Percentiles rank a stretch among this genome's conserved stretches.
phyloP scores from a whole-genome alignment of 495 filamentous ascomycete species.

The Staphylotrichum longicolle region DNA sequence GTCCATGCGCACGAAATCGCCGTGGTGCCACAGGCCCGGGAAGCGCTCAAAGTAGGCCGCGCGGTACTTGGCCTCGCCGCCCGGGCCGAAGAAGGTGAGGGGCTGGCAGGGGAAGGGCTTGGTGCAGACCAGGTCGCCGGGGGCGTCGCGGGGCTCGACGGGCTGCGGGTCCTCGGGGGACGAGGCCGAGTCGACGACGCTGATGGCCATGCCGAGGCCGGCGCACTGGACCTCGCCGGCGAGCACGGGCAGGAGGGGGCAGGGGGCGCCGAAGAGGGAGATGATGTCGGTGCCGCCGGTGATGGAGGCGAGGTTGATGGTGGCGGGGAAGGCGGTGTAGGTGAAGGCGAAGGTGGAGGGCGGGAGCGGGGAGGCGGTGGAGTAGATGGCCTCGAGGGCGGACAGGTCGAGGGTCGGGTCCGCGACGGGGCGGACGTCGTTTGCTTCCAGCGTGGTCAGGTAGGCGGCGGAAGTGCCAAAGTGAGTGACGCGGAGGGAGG shows the following conservation, averaged over 20 bases:
- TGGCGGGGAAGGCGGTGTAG: slow-evolving; percentile 71
- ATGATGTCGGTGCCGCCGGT: slow-evolving; percentile 93
- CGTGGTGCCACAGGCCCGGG: slow-evolving; percentile 80
- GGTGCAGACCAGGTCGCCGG: slow-evolving; percentile 89
- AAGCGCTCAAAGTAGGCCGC: slow-evolving; percentile 88
- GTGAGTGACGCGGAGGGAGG: slow-evolving; percentile 64
- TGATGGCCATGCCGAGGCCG: slow-evolving; percentile 87
- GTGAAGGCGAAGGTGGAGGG: slow-evolving; percentile 91
- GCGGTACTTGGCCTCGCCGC: slow-evolving; percentile 70
- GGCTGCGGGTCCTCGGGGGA: slow-evolving; percentile 38
- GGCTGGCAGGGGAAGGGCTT: slow-evolving; percentile 89
- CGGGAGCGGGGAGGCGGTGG: slow-evolving; percentile 85
- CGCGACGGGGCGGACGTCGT: slow-evolving; percentile 60
- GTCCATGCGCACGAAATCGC: slow-evolving; percentile 83
- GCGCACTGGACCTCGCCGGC: slow-evolving; percentile 86
- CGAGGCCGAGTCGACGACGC: slow-evolving; percentile 64
- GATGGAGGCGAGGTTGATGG: slow-evolving; percentile 78
- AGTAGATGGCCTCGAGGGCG: slow-evolving; percentile 76
- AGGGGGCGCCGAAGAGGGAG: slow-evolving; percentile 85
- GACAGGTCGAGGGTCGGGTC: slow-evolving; percentile 53
- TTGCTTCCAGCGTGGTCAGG: slow-evolving; percentile 85
- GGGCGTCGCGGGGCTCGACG: slow-evolving; percentile 55
- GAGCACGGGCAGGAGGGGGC: slow-evolving; percentile 80
- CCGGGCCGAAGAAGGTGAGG: slow-evolving; percentile 76
- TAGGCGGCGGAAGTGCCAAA: slow-evolving; percentile 94